Evolutionary conservation across 2,329 filamentous ascomycete species (phyloP), one percentile per base, ranked within the genome.

Genomic region (Seiridium unicorne): DNA sequence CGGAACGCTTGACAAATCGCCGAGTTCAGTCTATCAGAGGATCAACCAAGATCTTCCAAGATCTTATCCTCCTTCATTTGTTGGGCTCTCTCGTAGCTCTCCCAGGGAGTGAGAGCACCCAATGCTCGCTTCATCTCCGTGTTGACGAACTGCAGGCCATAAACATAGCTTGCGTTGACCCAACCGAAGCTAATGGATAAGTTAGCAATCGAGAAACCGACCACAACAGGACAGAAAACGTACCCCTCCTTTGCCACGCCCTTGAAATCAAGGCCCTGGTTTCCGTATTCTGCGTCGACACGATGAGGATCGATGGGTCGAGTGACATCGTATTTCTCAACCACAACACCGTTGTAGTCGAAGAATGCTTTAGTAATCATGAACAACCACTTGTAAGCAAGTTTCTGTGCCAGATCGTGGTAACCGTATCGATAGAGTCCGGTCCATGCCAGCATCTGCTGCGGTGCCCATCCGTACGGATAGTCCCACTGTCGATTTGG

Each of bases 301-400:
- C 91, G 89, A 77, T 98, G 95, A 44, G 95, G 93, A 70, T 97
- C 93, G 60, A 93, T 87, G 4, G 90, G 89, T 60, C 92, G 82
- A 26, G 94, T 98, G 62, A 99, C 95, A 76, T 99, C 92, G 79
- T 99, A 99, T 79, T 99, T 99, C 77, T 99, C 95, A 5, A 98
- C 95, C 1, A 99, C 94, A 7, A 97, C 93, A 44, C 95, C 95
- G 72, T 98, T 98, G 81, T 94, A 98, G 74, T 99, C 94, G 62
- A 97, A 93, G 78, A 98, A 98, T 0, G 95, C 93, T 77, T 96
- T 97, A 61, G 92, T 97, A 70, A 97, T 93, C 94, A 98, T 98
- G 74, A 93, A 96, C 57, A 97, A 79, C 95, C 95, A 99, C 76
- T 95, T 93, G 77, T 99, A 99, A 0, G 92, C 91, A 64, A 99